Evolutionary conservation across 805 yeast species (phyloP).

Genomic region (Sungouiella thailandica): DNA sequence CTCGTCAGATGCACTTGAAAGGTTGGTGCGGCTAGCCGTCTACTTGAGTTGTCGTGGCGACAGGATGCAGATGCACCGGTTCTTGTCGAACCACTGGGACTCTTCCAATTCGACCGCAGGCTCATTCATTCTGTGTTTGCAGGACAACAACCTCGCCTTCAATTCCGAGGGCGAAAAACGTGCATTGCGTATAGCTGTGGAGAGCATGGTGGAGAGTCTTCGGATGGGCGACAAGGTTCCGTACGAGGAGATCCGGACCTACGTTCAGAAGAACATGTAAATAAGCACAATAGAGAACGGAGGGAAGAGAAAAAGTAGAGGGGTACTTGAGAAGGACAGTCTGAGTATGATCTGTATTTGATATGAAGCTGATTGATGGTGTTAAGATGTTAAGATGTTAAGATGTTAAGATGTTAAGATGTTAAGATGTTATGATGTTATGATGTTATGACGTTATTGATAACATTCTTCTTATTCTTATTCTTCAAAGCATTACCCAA

Average conservation of each 20-base stretch:
- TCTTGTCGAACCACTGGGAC: slow-evolving; percentile 29
- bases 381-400: too few species aligned
- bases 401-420: too few species aligned
- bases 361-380: too few species aligned
- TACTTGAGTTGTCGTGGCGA: slow-evolving; percentile 27
- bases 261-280: not conserved
- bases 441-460: too few species aligned
- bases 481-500: too few species aligned
- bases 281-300: too few species aligned
- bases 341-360: too few species aligned
- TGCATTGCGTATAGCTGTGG: slow-evolving; percentile 21
- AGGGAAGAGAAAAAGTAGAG: too few species aligned
- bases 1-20: slow-evolving; percentile 6
- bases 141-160: slow-evolving; percentile 13
- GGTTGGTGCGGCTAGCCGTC: slow-evolving; percentile 32
- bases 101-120: slow-evolving; percentile 17
- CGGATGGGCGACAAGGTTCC: slow-evolving; percentile 3
- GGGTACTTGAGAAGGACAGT: too few species aligned
- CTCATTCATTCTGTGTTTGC: slow-evolving; percentile 20
- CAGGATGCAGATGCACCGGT: slow-evolving; percentile 20
- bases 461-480: too few species aligned
- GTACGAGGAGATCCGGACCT: slow-evolving; percentile 6
- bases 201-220: slow-evolving; percentile 14
- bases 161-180: slow-evolving; percentile 17
- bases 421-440: too few species aligned